Evolutionary conservation across 768 basidiomycete genomes (phyloP).

Genomic region (Mycena rebaudengoi): DNA sequence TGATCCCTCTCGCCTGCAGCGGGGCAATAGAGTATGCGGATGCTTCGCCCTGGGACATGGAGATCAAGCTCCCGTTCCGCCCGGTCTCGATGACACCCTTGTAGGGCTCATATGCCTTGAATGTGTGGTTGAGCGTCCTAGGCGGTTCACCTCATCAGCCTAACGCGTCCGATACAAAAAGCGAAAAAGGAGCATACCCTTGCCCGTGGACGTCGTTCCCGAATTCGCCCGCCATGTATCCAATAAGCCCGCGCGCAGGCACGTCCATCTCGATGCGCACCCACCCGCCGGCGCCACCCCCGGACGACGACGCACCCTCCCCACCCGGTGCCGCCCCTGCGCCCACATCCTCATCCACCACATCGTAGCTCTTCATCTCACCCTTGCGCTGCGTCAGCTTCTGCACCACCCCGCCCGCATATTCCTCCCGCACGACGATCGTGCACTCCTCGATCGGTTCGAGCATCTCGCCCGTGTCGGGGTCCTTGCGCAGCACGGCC

Average conservation of each 20-base stretch:
- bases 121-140: constrained; percentile 61
- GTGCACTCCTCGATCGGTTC: constrained; percentile 59
- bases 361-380: constrained; percentile 55
- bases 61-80: constrained; percentile 56
- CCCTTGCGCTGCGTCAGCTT: constrained; percentile 61
- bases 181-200: constrained; percentile 40
- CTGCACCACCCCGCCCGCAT: constrained; percentile 57
- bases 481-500: constrained; percentile 56
- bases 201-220: constrained; percentile 61
- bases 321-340: constrained; percentile 15
- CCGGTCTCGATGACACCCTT: constrained; percentile 56
- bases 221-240: constrained; percentile 62
- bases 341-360: constrained; percentile 47
- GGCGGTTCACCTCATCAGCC: background rate
- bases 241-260: constrained; percentile 57
- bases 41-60: constrained; percentile 54
- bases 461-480: constrained; percentile 46
- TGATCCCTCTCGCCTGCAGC: constrained; percentile 55
- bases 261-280: constrained; percentile 57
- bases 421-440: constrained; percentile 55
- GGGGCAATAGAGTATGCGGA: constrained; percentile 59
- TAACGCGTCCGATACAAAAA: background rate
- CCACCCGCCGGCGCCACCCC: constrained; percentile 41
- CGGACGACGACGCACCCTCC: constrained; percentile 2
- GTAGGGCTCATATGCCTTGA: constrained; percentile 57